Conservation (phyloP, 768 basidiomycete genomes). For the Mycena venus region DNA sequence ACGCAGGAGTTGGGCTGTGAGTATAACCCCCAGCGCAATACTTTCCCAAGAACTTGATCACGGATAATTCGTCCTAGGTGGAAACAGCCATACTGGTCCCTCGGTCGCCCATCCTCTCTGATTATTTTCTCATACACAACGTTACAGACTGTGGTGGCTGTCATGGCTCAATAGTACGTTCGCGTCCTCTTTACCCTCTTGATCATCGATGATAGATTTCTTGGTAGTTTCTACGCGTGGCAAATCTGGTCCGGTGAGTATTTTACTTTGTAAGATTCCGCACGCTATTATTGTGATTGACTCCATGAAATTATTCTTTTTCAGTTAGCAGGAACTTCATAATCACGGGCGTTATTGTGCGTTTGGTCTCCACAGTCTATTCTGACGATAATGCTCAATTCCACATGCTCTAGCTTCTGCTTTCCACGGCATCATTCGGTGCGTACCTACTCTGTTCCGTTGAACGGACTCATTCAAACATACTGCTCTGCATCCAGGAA, state of each 20-base stretch:
- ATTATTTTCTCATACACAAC: constrained; percentile 2
- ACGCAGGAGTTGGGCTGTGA: constrained; percentile 9
- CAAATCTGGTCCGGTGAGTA: constrained; percentile 9
- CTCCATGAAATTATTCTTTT: not conserved
- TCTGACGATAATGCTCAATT: too few species aligned
- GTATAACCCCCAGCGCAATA: not conserved
- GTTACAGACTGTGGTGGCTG: not conserved
- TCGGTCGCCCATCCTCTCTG: not conserved
- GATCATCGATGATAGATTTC: too few species aligned
- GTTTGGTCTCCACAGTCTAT: not conserved
- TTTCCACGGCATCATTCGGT: not conserved
- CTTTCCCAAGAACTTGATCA: constrained; percentile 1
- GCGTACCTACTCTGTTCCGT: not conserved
- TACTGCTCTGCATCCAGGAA: not conserved
- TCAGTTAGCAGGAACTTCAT: constrained; percentile 9
- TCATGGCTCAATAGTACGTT: not conserved
- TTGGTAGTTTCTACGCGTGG: constrained; percentile 3
- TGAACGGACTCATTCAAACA: not conserved
- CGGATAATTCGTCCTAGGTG: not conserved
- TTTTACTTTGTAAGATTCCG: not conserved
- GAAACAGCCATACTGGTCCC: not conserved
- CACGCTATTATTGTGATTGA: not conserved
- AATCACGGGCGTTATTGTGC: constrained; percentile 6
- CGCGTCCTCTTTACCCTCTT: too few species aligned
- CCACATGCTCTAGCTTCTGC: not conserved